Evolutionary conservation across 1,284 basidiomycete species (phyloP).

Genomic region (Ustilago xerochloae): DNA sequence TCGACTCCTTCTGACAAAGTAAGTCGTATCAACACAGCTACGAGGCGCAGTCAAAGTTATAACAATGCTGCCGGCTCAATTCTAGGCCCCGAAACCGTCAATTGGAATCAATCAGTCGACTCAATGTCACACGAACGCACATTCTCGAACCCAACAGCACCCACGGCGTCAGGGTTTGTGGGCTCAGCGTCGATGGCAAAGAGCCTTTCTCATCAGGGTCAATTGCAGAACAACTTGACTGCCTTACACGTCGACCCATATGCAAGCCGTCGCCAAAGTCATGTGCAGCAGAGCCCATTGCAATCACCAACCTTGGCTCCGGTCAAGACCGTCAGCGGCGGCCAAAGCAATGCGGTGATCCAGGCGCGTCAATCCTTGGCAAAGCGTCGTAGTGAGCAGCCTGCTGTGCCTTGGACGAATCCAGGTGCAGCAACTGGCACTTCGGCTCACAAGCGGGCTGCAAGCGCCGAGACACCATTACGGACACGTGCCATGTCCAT

Average conservation of each 20-base stretch:
- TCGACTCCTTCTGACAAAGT: not conserved
- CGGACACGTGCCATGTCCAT: conserved; percentile 42
- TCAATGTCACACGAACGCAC: conserved; percentile 21
- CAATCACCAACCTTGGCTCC: conserved; percentile 4
- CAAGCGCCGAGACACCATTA: conserved; percentile 12
- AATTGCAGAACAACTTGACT: conserved; percentile 9
- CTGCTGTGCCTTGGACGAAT: conserved; percentile 39
- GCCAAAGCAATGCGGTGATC: conserved; percentile 23
- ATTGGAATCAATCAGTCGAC: not conserved
- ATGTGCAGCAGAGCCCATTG: conserved; percentile 8
- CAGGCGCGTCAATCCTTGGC: conserved; percentile 43
- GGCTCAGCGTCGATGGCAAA: conserved; percentile 20
- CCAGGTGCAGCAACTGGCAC: conserved; percentile 16
- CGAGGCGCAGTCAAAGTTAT: conserved; percentile 11
- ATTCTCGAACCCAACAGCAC: conserved; percentile 16
- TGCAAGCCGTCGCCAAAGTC: conserved; percentile 1
- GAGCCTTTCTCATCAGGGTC: conserved; percentile 22
- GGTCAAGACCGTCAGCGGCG: conserved; percentile 20
- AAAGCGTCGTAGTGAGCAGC: conserved; percentile 28
- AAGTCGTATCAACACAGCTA: not conserved
- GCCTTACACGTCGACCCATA: not conserved
- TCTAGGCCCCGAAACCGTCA: not conserved
- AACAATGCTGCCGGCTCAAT: not conserved
- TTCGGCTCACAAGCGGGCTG: conserved; percentile 4
- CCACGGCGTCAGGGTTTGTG: not conserved